A percentile compares a stretch with the other conserved stretches of the same genome.
These are phyloP conservation scores for Neckera pumila DNA, from an alignment of 225 moss, liverwort and hornwort genomes.

Conservation along the genomic window DNA sequence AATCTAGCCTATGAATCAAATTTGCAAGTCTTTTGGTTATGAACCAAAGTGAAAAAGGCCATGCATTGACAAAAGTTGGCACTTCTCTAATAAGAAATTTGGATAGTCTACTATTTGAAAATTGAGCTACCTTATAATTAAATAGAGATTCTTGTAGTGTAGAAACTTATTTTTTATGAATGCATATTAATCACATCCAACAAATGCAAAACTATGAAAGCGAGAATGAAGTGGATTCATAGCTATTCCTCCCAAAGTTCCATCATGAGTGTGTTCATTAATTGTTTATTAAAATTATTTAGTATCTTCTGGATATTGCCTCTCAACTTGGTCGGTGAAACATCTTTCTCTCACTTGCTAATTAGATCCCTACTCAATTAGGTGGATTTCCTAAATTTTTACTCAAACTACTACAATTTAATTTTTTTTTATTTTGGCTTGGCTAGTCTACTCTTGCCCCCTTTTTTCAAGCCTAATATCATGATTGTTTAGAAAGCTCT, in stretches of 20 bases:
- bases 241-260: not conserved
- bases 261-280: fast-evolving
- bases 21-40: not conserved
- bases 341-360: not conserved
- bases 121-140: not conserved
- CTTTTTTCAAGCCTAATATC: not conserved
- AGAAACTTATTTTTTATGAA: fast-evolving
- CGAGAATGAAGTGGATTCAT: not conserved
- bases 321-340: not conserved
- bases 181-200: not conserved
- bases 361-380: not conserved
- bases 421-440: fast-evolving
- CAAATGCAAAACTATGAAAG: not conserved
- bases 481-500: not conserved
- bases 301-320: not conserved
- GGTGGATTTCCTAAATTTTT: not conserved
- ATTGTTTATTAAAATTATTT: not conserved
- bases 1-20: not conserved
- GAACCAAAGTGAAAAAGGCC: not conserved
- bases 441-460: fast-evolving
- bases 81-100: not conserved
- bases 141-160: not conserved
- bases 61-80: not conserved
- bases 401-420: not conserved
- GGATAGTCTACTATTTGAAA: not conserved